Conservation (phyloP, 2,329 filamentous ascomycete species). For the Cadophora sp. region DNA sequence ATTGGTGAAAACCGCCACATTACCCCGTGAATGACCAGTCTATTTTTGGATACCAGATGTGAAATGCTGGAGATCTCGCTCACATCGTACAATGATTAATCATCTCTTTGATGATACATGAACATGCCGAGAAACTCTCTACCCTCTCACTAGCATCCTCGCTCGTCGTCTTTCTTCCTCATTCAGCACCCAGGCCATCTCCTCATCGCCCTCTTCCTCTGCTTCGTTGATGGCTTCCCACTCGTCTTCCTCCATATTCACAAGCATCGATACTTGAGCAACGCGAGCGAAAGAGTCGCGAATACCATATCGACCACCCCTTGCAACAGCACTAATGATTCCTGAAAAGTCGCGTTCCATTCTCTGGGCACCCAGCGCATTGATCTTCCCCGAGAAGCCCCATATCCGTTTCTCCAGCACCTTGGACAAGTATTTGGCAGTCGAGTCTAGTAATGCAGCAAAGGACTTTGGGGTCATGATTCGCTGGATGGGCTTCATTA, state of each 20-base stretch:
- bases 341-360: slow-evolving; percentile 85
- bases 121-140: not conserved
- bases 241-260: slow-evolving; percentile 96
- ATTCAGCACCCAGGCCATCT: slow-evolving; percentile 74
- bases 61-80: not conserved
- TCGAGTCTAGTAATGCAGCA: slow-evolving; percentile 75
- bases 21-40: not conserved
- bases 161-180: slow-evolving; percentile 77
- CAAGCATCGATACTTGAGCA: slow-evolving; percentile 81
- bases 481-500: slow-evolving; percentile 84
- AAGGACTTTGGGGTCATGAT: slow-evolving; percentile 82
- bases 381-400: slow-evolving; percentile 77
- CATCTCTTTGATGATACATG: not conserved
- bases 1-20: not conserved
- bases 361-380: slow-evolving; percentile 79
- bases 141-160: slow-evolving; percentile 66
- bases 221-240: slow-evolving; percentile 77
- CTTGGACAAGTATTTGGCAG: slow-evolving; percentile 75
- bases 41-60: slow-evolving; percentile 9
- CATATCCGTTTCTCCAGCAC: slow-evolving; percentile 88
- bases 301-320: slow-evolving; percentile 75
- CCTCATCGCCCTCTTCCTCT: slow-evolving; percentile 61
- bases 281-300: slow-evolving; percentile 79
- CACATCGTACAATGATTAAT: slow-evolving; percentile 15
- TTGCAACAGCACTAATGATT: slow-evolving; percentile 71